Base-by-base conservation (phyloP, 176 grass and related monocot species). In the Carex parvula region DNA sequence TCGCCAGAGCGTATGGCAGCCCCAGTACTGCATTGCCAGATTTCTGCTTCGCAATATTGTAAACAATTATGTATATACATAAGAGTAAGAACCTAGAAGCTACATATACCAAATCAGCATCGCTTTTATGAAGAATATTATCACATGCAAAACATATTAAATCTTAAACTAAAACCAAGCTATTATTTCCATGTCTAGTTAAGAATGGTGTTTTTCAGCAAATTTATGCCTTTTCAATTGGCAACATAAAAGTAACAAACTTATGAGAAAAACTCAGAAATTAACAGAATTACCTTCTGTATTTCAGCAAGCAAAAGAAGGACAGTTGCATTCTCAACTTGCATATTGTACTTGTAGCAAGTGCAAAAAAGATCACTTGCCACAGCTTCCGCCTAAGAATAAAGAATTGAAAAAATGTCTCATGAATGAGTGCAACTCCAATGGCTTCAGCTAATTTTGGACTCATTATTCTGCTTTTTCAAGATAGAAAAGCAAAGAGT, bases 271-370 rank as follows among this genome's bases (percentile, higher is more conserved):
- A 22, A 84, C 54, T 14, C 32, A 44, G 55, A 64, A 69, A 64
- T 21, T 39, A 39, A 81, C 18, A n/a, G 10, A 24, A 70, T 91
- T 92, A 93, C 96, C 91, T 88, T 95, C 59, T 95, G 87, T 89
- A 99, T 92, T 92, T 95, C 96, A 83, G 93, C 89, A 85, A 99
- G 91, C 62, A 99, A 89, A 81, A 95, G 82, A 92, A 99, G 96
- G 90, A 99, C 85, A 69, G 88, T 94, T 60, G 96, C 96, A 87
- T 99, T 94, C 77, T 99, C 93, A 69, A 95, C 87, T 78, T 99
- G 91, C 96, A 99, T 92, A 84, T 91, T 99, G 80, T 94, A 93
- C 64, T 94, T 95, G 87, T 95, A 94, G 89, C 96, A 95, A 55
- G 83, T 94, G 90, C 83, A 89, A 87, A 95, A 98, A 82, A 99